A percentile compares a stretch with the other conserved stretches of the same genome.
Evolutionary conservation across 2,329 filamentous ascomycete genomes (phyloP).

Genomic region (Colletotrichum camelliae): DNA sequence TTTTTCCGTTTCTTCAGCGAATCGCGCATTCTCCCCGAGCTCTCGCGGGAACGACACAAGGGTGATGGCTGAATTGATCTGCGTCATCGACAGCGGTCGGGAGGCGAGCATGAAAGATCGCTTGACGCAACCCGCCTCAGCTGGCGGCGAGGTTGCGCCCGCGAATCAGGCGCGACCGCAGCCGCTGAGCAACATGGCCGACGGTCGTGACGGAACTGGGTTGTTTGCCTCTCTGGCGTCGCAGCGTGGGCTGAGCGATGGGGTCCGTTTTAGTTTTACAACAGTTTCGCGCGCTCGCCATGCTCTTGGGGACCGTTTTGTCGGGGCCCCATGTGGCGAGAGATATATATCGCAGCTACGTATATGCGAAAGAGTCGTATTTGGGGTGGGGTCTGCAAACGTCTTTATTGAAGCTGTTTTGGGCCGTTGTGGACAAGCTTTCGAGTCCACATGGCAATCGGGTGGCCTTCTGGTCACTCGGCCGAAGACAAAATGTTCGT

Average conservation of each 20-base stretch:
- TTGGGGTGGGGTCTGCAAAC: neutral
- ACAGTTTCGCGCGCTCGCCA: slow-evolving; percentile 2
- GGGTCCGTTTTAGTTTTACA: neutral
- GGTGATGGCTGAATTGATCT: neutral
- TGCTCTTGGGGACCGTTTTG: neutral
- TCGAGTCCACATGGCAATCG: neutral
- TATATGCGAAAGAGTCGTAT: neutral
- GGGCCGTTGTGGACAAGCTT: neutral
- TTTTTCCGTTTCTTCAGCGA: neutral
- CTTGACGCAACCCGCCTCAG: neutral
- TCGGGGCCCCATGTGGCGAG: neutral
- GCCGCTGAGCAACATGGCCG: neutral
- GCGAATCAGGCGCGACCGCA: neutral
- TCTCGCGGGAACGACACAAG: neutral
- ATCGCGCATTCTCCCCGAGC: neutral
- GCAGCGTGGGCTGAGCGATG: neutral
- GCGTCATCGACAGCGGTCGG: neutral
- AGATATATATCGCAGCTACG: neutral
- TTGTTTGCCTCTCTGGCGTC: neutral
- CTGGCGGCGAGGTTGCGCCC: neutral
- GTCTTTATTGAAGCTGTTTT: neutral
- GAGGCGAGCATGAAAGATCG: neutral
- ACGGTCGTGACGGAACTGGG: neutral
- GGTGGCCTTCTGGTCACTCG: neutral
- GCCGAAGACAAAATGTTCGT: neutral